Percentiles rank a stretch among this genome's conserved stretches.
Conservation (phyloP, 2,329 filamentous ascomycete species). For the Aspergillus persii region DNA sequence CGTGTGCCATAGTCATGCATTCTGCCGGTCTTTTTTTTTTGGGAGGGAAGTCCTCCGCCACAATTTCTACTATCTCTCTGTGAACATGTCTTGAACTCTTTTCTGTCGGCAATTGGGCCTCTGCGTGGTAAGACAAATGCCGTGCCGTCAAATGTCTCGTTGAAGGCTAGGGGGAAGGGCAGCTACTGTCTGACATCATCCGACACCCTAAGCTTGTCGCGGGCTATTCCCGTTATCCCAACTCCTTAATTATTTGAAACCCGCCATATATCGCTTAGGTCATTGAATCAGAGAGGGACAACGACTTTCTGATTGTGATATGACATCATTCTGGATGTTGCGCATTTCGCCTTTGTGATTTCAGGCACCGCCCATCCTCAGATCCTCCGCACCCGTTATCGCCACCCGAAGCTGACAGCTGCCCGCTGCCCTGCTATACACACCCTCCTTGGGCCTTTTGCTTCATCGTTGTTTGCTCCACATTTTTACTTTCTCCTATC, state of each 20-base stretch:
- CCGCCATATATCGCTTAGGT: neutral
- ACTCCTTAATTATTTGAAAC: neutral
- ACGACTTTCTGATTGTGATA: neutral
- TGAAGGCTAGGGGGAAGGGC: neutral
- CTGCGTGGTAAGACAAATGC: neutral
- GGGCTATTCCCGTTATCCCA: neutral
- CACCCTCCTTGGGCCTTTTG: neutral
- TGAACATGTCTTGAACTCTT: neutral
- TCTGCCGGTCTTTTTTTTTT: neutral
- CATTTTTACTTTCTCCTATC: neutral
- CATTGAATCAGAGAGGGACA: neutral
- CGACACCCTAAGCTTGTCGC: neutral
- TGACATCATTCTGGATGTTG: neutral
- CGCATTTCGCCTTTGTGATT: neutral
- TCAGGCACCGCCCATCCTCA: neutral
- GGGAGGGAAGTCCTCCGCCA: neutral
- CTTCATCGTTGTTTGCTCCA: neutral
- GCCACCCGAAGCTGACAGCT: neutral
- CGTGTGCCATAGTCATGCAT: constrained; percentile 2
- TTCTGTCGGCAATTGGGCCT: neutral
- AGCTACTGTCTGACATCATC: neutral
- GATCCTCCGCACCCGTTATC: neutral
- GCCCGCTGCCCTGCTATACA: neutral
- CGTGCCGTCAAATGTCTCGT: neutral
- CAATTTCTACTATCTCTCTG: neutral